Percentiles rank a stretch among this genome's conserved stretches.
These are phyloP conservation scores for Arthroderma sp. DNA, from an alignment of 2,329 filamentous ascomycete genomes.

Conservation along the genomic window DNA sequence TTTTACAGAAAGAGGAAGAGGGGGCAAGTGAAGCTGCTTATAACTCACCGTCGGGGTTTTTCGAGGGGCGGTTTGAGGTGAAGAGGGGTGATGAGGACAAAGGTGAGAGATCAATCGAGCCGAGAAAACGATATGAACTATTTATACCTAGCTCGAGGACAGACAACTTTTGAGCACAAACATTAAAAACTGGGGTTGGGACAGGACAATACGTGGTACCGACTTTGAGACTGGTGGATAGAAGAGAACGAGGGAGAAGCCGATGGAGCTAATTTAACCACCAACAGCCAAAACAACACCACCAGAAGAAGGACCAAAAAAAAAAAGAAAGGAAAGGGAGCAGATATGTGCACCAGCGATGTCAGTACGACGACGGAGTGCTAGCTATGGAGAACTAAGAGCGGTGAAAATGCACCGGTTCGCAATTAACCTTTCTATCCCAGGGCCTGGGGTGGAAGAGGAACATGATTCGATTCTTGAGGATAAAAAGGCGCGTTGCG, in stretches of 20 bases:
- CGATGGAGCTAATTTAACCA: neutral
- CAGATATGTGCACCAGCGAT: neutral
- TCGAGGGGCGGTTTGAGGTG: neutral
- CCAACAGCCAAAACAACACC: neutral
- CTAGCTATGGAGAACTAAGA: neutral
- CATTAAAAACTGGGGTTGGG: slow-evolving; percentile 5
- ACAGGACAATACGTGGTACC: neutral
- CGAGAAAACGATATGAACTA: neutral
- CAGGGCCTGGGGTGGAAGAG: neutral
- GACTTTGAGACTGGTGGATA: neutral
- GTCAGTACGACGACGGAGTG: neutral
- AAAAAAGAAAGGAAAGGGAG: neutral
- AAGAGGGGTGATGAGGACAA: slow-evolving; percentile 1
- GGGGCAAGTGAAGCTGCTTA: neutral
- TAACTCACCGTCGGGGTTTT: slow-evolving; percentile 2
- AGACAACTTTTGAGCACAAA: slow-evolving; percentile 2
- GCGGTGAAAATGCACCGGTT: neutral
- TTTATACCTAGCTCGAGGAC: neutral
- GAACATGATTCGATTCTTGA: neutral
- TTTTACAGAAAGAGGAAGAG: neutral
- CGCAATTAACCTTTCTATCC: neutral
- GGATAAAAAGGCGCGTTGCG: neutral
- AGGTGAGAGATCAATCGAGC: neutral
- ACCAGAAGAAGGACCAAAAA: neutral
- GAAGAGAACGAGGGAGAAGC: neutral